Evolutionary conservation across 106 monocot species (phyloP).

Genomic region (Acorus calamus): DNA sequence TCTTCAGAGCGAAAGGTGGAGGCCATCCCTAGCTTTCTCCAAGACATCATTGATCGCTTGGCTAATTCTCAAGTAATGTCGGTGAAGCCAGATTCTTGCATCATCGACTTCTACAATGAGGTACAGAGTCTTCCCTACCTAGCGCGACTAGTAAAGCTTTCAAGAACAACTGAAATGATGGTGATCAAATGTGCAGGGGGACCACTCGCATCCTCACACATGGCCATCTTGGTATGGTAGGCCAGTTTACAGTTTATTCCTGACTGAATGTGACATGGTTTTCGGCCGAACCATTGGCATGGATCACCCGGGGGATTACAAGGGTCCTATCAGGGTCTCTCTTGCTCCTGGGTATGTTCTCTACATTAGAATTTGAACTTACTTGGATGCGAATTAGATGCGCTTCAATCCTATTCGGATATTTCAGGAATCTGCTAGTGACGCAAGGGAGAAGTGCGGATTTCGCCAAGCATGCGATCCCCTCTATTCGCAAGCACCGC

Average conservation of each 20-base stretch:
- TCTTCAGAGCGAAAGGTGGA: constrained; percentile 57
- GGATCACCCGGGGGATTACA: constrained; percentile 38
- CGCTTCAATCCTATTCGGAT: neutral
- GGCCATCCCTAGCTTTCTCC: constrained; percentile 34
- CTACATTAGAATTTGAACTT: no score
- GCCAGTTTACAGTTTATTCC: constrained; percentile 48
- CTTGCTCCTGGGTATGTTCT: constrained; percentile 45
- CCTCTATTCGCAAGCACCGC: constrained; percentile 46
- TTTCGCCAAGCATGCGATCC: constrained; percentile 58
- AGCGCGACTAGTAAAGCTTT: no score
- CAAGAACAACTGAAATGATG: no score
- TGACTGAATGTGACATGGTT: constrained; percentile 68
- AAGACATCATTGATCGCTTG: constrained; percentile 39
- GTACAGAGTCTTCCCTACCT: constrained; percentile 9
- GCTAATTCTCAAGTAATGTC: constrained; percentile 33
- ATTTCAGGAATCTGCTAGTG: constrained; percentile 55
- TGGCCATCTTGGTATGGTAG: constrained; percentile 61
- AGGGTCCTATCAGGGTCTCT: constrained; percentile 46
- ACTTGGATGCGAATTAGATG: no score
- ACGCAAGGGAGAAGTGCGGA: constrained; percentile 64
- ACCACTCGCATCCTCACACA: constrained; percentile 48
- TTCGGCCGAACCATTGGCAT: constrained; percentile 36
- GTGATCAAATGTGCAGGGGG: constrained; percentile 29
- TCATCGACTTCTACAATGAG: constrained; percentile 73
- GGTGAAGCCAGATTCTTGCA: constrained; percentile 55